Evolutionary conservation across 805 yeast species (phyloP).

Genomic region (Ogataea parapolymorpha): DNA sequence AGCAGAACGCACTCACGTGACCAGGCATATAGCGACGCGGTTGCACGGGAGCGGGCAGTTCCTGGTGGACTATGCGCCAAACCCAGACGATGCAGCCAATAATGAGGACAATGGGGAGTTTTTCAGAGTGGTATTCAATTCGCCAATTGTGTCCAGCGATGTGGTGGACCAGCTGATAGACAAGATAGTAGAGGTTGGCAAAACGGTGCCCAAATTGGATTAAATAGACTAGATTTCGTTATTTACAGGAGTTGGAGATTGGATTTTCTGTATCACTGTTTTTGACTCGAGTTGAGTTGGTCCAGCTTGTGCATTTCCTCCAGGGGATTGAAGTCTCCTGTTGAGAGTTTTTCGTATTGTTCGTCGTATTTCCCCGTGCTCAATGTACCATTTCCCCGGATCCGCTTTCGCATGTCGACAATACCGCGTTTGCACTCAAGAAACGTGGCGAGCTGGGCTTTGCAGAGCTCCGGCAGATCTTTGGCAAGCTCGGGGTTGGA

Average conservation of each 20-base stretch:
- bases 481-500: conserved; percentile 72
- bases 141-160: conserved; percentile 53
- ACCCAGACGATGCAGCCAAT: conserved; percentile 40
- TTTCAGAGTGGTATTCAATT: conserved; percentile 78
- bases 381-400: conserved; percentile 89
- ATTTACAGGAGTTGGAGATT: background rate
- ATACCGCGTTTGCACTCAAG: conserved; percentile 89
- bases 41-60: conserved; percentile 64
- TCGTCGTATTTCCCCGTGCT: conserved; percentile 93
- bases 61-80: conserved; percentile 76
- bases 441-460: conserved; percentile 78
- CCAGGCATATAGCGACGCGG: conserved; percentile 58
- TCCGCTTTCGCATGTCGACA: conserved; percentile 87
- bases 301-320: conserved; percentile 77
- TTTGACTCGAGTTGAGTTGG: conserved; percentile 51
- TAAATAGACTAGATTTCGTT: background rate
- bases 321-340: conserved; percentile 77
- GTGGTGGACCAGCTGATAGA: conserved; percentile 44
- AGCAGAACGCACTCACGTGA: conserved; percentile 46
- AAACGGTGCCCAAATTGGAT: conserved; percentile 4
- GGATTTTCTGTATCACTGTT: conserved; percentile 5
- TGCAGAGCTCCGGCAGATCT: conserved; percentile 84
- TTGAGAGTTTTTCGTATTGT: conserved; percentile 71
- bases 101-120: conserved; percentile 64
- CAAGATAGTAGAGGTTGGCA: conserved; percentile 37